These are phyloP conservation scores for Porphyra umbilicalis DNA, from an alignment of 31 red algal genomes.

Conservation along the genomic window DNA sequence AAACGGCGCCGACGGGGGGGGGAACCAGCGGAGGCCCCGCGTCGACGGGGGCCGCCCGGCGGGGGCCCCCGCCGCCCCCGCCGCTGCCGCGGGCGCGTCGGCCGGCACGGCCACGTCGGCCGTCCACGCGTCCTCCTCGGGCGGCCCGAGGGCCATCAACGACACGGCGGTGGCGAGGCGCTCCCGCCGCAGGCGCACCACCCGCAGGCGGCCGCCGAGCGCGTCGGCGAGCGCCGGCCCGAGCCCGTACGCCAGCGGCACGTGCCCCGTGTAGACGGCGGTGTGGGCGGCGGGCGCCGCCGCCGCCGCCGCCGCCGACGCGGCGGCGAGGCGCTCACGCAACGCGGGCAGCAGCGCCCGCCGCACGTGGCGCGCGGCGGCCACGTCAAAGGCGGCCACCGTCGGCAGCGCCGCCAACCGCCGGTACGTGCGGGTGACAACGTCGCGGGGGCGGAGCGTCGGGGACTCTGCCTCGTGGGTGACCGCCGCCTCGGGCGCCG, in stretches of 20 bases:
- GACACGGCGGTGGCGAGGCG: slow-evolving; percentile 34
- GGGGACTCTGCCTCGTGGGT: slow-evolving; percentile 38
- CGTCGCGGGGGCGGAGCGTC: slow-evolving; percentile 12
- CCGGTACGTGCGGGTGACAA: slow-evolving; percentile 34
- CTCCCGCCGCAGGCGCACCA: slow-evolving; percentile 43
- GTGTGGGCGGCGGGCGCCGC: not conserved
- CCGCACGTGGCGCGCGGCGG: slow-evolving; percentile 10
- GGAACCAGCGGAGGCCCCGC: slow-evolving; percentile 29
- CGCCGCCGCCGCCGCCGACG: too few relatives aligned
- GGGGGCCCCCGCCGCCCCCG: not conserved
- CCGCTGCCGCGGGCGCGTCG: not conserved
- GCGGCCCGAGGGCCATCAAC: slow-evolving; percentile 59
- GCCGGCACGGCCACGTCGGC: not conserved
- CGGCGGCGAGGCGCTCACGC: not conserved
- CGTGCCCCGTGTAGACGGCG: slow-evolving; percentile 48
- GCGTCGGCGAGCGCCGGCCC: slow-evolving; percentile 10
- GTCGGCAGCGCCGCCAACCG: slow-evolving; percentile 8
- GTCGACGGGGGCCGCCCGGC: too few relatives aligned
- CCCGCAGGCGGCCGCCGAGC: slow-evolving; percentile 18
- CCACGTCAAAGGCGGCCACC: slow-evolving; percentile 9
- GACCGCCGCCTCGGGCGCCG: slow-evolving; percentile 9
- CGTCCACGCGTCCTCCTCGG: slow-evolving; percentile 45
- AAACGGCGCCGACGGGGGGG: slow-evolving; percentile 15
- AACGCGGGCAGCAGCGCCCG: slow-evolving; percentile 25
- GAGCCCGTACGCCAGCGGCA: slow-evolving; percentile 46